These are phyloP conservation scores for Citropsis articulata DNA, from an alignment of 345 rosid genomes.

Conservation along the genomic window DNA sequence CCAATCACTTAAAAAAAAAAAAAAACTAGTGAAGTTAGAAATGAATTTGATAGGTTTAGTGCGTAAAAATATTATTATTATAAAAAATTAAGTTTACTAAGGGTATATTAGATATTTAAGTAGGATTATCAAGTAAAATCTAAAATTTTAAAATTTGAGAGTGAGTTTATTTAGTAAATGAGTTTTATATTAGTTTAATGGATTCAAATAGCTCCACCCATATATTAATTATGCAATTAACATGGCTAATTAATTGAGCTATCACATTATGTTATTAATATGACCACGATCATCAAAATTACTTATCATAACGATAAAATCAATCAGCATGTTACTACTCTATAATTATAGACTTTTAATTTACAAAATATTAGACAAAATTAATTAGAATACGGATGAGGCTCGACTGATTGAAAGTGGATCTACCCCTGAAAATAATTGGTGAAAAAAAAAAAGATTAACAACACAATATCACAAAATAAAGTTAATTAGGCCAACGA, in stretches of 20 bases:
- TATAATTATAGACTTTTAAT: neutral
- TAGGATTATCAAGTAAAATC: too few species aligned
- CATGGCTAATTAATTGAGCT: neutral
- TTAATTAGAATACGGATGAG: neutral
- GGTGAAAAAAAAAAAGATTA: neutral
- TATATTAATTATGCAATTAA: neutral
- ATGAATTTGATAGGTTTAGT: too few species aligned
- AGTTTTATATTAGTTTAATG: too few species aligned
- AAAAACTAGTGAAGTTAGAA: too few species aligned
- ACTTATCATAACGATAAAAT: neutral
- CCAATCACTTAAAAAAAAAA: too few species aligned
- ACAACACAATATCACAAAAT: neutral
- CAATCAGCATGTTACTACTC: neutral
- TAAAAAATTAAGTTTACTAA: too few species aligned
- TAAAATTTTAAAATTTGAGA: too few species aligned
- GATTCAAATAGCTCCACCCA: rapidly evolving
- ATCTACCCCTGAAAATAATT: neutral
- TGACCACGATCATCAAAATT: neutral
- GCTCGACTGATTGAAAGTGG: neutral
- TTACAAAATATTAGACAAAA: too few species aligned
- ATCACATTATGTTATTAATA: too few species aligned
- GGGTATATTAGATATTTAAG: too few species aligned
- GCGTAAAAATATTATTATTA: too few species aligned
- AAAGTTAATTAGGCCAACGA: neutral
- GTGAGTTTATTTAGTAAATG: too few species aligned